phyloP scores from a whole-genome alignment of 306 rosid genomes.

The Trifolium repens region DNA sequence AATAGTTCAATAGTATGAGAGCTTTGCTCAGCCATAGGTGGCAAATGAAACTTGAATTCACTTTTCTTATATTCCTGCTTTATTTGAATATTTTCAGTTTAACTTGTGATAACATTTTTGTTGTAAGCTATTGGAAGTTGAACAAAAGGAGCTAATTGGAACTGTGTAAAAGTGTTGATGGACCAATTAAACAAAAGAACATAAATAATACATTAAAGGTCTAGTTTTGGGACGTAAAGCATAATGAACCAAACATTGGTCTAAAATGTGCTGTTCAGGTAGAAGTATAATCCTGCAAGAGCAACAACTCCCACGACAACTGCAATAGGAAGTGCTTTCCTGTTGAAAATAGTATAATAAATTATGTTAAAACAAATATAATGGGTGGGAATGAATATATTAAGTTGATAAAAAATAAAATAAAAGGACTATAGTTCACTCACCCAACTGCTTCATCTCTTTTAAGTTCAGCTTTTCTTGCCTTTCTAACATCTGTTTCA shows the following conservation, averaged over 20 bases:
- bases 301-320: conserved; percentile 72
- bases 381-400: not conserved
- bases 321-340: conserved; percentile 80
- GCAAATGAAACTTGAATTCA: conserved; percentile 6
- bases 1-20: not conserved
- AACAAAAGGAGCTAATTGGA: conserved; percentile 22
- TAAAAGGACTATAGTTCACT: conserved; percentile 45
- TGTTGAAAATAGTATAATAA: conserved; percentile 39
- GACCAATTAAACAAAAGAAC: conserved; percentile 28
- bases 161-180: conserved; percentile 19
- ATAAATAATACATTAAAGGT: not conserved
- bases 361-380: not conserved
- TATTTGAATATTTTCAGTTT: not conserved
- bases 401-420: not conserved
- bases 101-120: conserved; percentile 9
- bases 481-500: conserved; percentile 61
- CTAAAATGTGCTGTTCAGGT: conserved; percentile 61
- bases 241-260: conserved; percentile 1
- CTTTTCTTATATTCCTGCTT: conserved; percentile 1
- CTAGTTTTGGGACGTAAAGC: not conserved
- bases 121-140: not conserved
- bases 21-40: not conserved
- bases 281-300: conserved; percentile 78
- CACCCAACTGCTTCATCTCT: conserved; percentile 82
- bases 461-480: conserved; percentile 66